phyloP scores from a whole-genome alignment of 2,329 filamentous ascomycete genomes.

The Aspergillus sp. region DNA sequence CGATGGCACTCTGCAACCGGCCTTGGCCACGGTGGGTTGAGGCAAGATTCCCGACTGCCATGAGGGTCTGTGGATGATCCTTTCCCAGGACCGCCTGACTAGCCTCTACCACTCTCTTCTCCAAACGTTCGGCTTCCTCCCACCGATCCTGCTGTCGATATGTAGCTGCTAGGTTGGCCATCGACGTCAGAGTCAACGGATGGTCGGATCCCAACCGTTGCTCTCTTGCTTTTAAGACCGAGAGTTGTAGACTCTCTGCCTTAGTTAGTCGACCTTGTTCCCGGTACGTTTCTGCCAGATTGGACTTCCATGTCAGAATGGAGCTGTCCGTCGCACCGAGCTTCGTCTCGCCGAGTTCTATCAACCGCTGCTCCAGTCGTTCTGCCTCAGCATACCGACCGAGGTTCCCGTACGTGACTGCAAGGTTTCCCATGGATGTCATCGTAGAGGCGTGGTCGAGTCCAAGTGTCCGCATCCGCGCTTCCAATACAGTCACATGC shows the following conservation, averaged over 20 bases:
- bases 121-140: slow-evolving; percentile 10
- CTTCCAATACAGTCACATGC: slow-evolving; percentile 2
- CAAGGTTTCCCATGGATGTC: slow-evolving; percentile 8
- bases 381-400: slow-evolving; percentile 7
- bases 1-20: slow-evolving; percentile 3
- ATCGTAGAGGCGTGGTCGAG: slow-evolving; percentile 6
- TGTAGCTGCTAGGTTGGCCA: slow-evolving; percentile 10
- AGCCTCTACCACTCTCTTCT: slow-evolving; percentile 4
- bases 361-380: slow-evolving; percentile 3
- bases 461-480: neutral
- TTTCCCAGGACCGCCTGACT: slow-evolving; percentile 5
- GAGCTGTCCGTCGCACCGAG: slow-evolving; percentile 2
- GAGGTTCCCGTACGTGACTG: slow-evolving; percentile 6
- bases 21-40: slow-evolving; percentile 7
- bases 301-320: slow-evolving; percentile 6
- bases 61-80: slow-evolving; percentile 10
- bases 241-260: slow-evolving; percentile 3
- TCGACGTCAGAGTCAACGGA: slow-evolving; percentile 4
- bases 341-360: neutral
- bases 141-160: slow-evolving; percentile 5
- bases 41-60: slow-evolving; percentile 7
- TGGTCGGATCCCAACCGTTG: neutral
- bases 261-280: slow-evolving; percentile 9
- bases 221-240: slow-evolving; percentile 1
- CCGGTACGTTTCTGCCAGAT: slow-evolving; percentile 4